Base-by-base conservation (phyloP, 2,329 filamentous ascomycete genomes). In the Diaporthe amygdali region DNA sequence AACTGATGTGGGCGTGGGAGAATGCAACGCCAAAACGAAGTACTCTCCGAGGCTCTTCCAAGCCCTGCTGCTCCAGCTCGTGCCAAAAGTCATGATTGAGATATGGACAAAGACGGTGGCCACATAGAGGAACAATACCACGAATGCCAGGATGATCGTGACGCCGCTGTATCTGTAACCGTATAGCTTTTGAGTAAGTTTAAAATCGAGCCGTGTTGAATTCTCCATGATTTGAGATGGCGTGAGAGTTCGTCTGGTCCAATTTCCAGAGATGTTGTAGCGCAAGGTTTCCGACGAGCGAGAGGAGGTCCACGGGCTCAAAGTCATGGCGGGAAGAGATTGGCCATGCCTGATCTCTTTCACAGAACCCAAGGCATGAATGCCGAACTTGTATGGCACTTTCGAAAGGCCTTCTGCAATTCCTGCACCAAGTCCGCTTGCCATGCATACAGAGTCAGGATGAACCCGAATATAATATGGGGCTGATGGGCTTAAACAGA, bases 401-500 rank as follows among this genome's bases (percentile, higher is more conserved):
- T 39, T 56, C 7, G 54, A 56, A 39, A 56, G 54, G 22, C 54
- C 54, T n/a, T 56, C 54, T 1, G 54, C n/a, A 12, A 56, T 39
- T 8, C 54, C 54, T 8, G 34, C n/a, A 9, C 32, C 14, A 3
- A 56, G 9, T 39, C 54, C 54, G 12, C 6, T 0, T 17, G 54
- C n/a, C 14, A 56, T 56, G 14, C 34, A 56, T 10, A 5, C 5
- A 0, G 2, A 0, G 27, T 37, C 34, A 1, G 34, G 34, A 4
- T 39, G 6, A 1, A 17, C 27, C 2, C 14, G 34, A 25, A 14
- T 3, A 8, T 25, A 2, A n/a, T 17, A 12, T 37, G 32, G 7
- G n/a, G 4, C 12, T 2, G 7, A 54, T n/a, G 9, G 37, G 20
- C 30, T 34, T n/a, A 27, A 39, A 3, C 54, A 56, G 2, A 8